Percentiles rank a stretch among this genome's conserved stretches.
phyloP scores from a whole-genome alignment of 2,329 filamentous ascomycete species.

The Coniella lustricola region DNA sequence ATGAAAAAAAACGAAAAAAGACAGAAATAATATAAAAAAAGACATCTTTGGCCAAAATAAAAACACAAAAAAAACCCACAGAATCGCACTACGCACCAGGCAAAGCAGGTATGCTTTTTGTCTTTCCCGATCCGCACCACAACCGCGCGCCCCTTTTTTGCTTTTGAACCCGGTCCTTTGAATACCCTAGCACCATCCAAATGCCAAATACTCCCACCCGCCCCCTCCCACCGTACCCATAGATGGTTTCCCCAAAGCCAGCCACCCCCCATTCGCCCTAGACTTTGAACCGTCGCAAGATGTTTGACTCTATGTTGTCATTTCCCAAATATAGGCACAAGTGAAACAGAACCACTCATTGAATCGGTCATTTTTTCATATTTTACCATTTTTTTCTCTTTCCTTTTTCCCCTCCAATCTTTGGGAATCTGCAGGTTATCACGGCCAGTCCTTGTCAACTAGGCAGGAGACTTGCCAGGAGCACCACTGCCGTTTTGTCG shows the following conservation, averaged over 20 bases:
- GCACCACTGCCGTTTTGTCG: conserved; percentile 55
- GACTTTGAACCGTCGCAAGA: conserved; percentile 13
- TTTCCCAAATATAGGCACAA: conserved; percentile 16
- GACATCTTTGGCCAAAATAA: conserved; percentile 4
- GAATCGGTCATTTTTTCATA: conserved; percentile 4
- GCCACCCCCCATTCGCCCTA: conserved; percentile 9
- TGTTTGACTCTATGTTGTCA: conserved; percentile 15
- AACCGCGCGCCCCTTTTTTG: conserved; percentile 6
- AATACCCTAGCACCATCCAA: conserved; percentile 12
- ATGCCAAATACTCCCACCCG: conserved; percentile 14
- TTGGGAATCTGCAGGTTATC: no score
- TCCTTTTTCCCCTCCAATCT: not conserved
- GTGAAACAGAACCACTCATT: conserved; percentile 8
- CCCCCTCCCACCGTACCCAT: conserved; percentile 5
- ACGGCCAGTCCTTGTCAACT: not conserved
- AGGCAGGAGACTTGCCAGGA: conserved; percentile 51
- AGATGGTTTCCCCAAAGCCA: conserved; percentile 12
- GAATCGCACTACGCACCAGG: conserved; percentile 13
- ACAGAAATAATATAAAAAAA: not conserved
- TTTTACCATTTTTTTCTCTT: not conserved
- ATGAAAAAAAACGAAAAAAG: not conserved
- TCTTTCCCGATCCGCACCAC: conserved; percentile 14
- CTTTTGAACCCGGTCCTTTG: conserved; percentile 11
- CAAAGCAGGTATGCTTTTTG: conserved; percentile 10
- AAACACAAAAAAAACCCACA: conserved; percentile 1